These are phyloP conservation scores for Magnolia sinica DNA, from an alignment of 164 flowering plant genomes.

Conservation along the genomic window DNA sequence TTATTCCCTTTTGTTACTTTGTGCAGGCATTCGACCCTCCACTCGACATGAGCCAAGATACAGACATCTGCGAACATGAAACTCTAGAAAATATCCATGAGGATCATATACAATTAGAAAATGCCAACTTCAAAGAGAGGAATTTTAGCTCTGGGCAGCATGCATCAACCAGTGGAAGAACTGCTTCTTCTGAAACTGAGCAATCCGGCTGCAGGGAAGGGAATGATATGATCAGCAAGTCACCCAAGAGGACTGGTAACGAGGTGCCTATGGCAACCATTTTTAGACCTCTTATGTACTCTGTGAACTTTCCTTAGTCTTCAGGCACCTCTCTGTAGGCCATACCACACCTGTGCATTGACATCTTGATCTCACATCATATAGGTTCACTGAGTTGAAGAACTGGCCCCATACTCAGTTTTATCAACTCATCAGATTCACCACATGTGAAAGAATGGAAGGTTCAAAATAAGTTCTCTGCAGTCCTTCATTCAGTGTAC, in stretches of 20 bases:
- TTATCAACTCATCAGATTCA: not conserved
- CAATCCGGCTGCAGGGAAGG: conserved; percentile 22
- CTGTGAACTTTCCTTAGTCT: not conserved
- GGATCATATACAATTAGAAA: conserved; percentile 10
- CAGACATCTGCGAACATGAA: conserved; percentile 42
- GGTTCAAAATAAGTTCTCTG: not conserved
- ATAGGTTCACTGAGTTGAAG: not conserved
- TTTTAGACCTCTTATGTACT: not conserved
- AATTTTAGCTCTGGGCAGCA: conserved; percentile 24
- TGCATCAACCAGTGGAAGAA: conserved; percentile 38
- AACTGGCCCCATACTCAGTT: not conserved
- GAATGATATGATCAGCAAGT: conserved; percentile 16
- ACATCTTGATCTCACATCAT: not conserved
- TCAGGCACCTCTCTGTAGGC: not conserved
- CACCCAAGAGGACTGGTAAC: conserved; percentile 12
- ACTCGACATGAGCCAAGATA: conserved; percentile 78
- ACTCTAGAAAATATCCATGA: conserved; percentile 22
- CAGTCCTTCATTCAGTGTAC: not conserved
- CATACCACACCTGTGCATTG: not conserved
- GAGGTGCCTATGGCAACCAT: conserved; percentile 28
- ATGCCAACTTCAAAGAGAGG: conserved; percentile 22
- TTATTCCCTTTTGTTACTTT: not conserved
- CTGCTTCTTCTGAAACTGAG: conserved; percentile 21
- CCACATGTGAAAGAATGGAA: not conserved
- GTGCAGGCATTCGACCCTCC: conserved; percentile 94